These are phyloP conservation scores for Colletotrichum melonis DNA, from an alignment of 2,329 filamentous ascomycete species.

Conservation along the genomic window DNA sequence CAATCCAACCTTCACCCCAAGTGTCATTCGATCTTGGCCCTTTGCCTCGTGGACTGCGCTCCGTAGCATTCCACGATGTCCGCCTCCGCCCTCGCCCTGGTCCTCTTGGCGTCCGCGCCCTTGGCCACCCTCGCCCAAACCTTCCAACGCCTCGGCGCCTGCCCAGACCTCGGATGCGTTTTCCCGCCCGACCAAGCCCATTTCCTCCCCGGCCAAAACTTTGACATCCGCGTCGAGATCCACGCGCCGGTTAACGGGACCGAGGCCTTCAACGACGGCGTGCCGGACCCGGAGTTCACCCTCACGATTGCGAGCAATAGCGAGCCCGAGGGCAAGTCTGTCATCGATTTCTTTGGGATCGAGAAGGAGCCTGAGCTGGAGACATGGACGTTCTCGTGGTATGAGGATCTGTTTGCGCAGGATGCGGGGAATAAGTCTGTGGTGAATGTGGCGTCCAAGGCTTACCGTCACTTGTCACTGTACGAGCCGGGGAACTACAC, in stretches of 20 bases:
- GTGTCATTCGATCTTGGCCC: neutral
- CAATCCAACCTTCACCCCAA: neutral
- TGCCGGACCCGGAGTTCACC: constrained; percentile 79
- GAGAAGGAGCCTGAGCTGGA: constrained; percentile 84
- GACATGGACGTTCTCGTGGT: constrained; percentile 86
- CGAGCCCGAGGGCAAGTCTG: constrained; percentile 58
- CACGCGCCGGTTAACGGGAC: constrained; percentile 86
- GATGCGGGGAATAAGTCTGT: constrained; percentile 76
- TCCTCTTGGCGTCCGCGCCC: constrained; percentile 47
- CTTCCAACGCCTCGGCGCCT: constrained; percentile 69
- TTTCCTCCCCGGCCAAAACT: constrained; percentile 85
- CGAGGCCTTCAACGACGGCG: constrained; percentile 75
- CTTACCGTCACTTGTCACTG: constrained; percentile 79
- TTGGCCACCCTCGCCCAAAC: constrained; percentile 62
- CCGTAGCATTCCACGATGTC: constrained; percentile 43
- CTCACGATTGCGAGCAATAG: constrained; percentile 78
- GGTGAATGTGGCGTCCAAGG: constrained; percentile 84
- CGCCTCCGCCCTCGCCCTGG: constrained; percentile 47
- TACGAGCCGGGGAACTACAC: constrained; percentile 84
- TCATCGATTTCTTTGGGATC: constrained; percentile 74
- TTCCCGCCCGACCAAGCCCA: constrained; percentile 76
- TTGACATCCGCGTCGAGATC: constrained; percentile 85
- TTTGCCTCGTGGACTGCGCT: neutral
- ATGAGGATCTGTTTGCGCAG: constrained; percentile 83
- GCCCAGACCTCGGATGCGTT: constrained; percentile 69